These are phyloP conservation scores for Ocimum tenuiflorum DNA, from an alignment of 257 asterid species.

Conservation along the genomic window DNA sequence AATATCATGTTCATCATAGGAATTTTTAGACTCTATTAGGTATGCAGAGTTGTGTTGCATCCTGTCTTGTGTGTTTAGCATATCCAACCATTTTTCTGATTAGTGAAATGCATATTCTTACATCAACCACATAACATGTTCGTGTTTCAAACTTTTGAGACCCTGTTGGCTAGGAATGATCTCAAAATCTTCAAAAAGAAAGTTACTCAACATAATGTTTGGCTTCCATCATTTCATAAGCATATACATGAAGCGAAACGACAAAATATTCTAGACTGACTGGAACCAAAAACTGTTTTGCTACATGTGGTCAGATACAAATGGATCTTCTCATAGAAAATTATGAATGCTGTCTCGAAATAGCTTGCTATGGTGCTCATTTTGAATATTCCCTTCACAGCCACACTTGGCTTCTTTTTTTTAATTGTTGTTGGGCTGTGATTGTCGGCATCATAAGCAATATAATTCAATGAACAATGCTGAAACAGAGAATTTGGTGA, in stretches of 20 bases:
- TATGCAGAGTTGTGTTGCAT: not conserved
- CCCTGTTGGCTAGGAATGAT: not conserved
- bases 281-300: constrained; percentile 1
- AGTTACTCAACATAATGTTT: not conserved
- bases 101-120: not conserved
- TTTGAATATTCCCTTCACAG: not conserved
- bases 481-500: not conserved
- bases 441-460: not conserved
- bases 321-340: constrained; percentile 9
- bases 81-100: not conserved
- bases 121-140: not conserved
- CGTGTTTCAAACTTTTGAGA: not conserved
- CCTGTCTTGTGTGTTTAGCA: not conserved
- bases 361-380: not conserved
- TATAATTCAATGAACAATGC: not conserved
- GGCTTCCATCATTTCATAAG: not conserved
- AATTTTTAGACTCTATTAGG: too few species aligned
- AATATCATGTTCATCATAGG: too few species aligned
- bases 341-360: not conserved
- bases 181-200: not conserved
- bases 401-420: not conserved
- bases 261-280: constrained; percentile 28
- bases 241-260: constrained; percentile 16
- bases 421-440: not conserved
- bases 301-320: constrained; percentile 17